A percentile compares a stretch with the other conserved stretches of the same genome.
Conservation (phyloP, 257 asterid species). For the Thymus mandschuricus region DNA sequence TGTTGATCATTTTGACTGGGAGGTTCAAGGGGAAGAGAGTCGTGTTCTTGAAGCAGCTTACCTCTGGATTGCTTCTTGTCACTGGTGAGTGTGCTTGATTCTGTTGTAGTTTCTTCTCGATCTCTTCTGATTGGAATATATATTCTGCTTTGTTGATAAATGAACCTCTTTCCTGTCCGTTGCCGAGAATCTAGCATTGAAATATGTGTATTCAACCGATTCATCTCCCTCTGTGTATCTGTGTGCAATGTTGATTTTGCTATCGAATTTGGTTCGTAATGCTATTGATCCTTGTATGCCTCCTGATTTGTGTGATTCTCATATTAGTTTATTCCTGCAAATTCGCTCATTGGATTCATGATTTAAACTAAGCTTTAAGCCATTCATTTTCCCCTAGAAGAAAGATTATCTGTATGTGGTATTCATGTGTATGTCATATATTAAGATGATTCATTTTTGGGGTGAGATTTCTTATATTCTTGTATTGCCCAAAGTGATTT, state of each 20-base stretch:
- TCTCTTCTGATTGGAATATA: not conserved
- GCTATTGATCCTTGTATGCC: not conserved
- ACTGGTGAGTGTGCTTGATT: slow-evolving; percentile 39
- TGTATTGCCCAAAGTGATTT: slow-evolving; percentile 17
- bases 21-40: slow-evolving; percentile 61
- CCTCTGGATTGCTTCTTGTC: slow-evolving; percentile 56
- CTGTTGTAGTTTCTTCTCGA: not conserved
- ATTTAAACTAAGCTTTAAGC: too few species aligned
- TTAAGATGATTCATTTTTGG: not conserved
- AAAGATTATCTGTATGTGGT: not conserved
- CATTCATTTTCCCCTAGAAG: too few species aligned
- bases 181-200: too few species aligned
- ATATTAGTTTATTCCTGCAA: not conserved
- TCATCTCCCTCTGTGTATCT: too few species aligned
- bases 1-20: slow-evolving; percentile 52
- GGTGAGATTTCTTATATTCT: slow-evolving; percentile 19
- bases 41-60: slow-evolving; percentile 58
- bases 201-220: too few species aligned
- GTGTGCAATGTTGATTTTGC: not conserved
- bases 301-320: not conserved
- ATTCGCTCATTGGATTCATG: too few species aligned
- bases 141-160: not conserved
- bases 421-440: not conserved
- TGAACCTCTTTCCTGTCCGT: not conserved
- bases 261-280: too few species aligned